These are phyloP conservation scores for Ceratocystis destructans DNA, from an alignment of 2,329 filamentous ascomycete genomes.

Conservation along the genomic window DNA sequence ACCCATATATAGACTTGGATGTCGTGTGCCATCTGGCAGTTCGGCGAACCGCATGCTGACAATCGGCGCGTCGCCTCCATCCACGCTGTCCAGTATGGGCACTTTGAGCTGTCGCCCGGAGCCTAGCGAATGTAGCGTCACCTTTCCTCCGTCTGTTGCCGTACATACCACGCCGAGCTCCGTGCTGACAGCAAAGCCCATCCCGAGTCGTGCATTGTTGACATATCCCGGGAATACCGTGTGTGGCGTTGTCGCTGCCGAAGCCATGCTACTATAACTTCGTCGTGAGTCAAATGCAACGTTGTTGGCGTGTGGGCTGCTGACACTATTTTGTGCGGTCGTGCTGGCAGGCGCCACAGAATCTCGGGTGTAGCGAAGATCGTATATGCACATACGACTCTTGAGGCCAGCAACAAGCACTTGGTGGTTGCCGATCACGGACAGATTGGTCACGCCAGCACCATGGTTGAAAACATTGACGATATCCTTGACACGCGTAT, in stretches of 20 bases:
- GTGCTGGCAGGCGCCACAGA: neutral
- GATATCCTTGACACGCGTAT: slow-evolving; percentile 13
- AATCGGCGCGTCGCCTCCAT: slow-evolving; percentile 12
- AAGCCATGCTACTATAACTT: neutral
- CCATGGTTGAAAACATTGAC: slow-evolving; percentile 13
- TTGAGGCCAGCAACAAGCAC: slow-evolving; percentile 40
- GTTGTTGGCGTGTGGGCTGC: neutral
- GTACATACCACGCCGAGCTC: slow-evolving; percentile 40
- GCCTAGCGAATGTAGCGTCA: slow-evolving; percentile 37
- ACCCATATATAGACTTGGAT: slow-evolving; percentile 13
- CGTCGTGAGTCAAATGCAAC: neutral
- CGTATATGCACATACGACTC: slow-evolving; percentile 41
- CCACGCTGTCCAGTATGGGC: slow-evolving; percentile 12
- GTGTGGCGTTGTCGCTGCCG: slow-evolving; percentile 27
- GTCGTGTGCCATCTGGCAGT: slow-evolving; percentile 10
- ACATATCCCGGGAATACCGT: slow-evolving; percentile 37
- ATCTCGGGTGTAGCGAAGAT: slow-evolving; percentile 33
- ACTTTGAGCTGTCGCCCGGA: slow-evolving; percentile 31
- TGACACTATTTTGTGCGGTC: neutral
- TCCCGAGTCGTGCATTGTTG: slow-evolving; percentile 35
- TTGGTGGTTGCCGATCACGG: slow-evolving; percentile 23
- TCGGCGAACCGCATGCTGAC: slow-evolving; percentile 12
- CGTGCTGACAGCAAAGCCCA: slow-evolving; percentile 39
- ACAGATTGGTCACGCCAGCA: slow-evolving; percentile 4
- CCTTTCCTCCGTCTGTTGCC: slow-evolving; percentile 36